Percentiles rank a stretch among this genome's conserved stretches.
Conservation (phyloP, 2,329 filamentous ascomycete genomes). For the Dactylellina haptotyla region DNA sequence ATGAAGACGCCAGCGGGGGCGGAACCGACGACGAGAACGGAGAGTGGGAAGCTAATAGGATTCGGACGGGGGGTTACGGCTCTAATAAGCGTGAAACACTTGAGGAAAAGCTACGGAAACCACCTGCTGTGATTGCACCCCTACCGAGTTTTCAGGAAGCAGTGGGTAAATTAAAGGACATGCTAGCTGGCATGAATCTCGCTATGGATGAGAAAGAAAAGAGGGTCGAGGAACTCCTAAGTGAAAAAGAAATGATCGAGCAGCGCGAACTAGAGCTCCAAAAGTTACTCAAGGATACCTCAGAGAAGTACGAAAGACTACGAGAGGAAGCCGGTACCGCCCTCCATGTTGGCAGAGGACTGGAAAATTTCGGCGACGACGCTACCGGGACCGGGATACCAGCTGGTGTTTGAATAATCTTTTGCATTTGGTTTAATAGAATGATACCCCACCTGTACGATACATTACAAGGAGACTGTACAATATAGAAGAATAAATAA, state of each 20-base stretch:
- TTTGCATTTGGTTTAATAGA: neutral
- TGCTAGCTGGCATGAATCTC: conserved; percentile 35
- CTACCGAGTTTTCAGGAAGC: conserved; percentile 42
- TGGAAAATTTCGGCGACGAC: conserved; percentile 47
- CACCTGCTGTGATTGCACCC: conserved; percentile 36
- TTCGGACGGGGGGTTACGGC: conserved; percentile 46
- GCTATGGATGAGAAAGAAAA: conserved; percentile 18
- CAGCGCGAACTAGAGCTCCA: conserved; percentile 42
- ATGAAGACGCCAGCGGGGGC: conserved; percentile 12
- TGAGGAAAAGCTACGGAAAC: conserved; percentile 44
- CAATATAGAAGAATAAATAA: conserved; percentile 18
- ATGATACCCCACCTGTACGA: conserved; percentile 42
- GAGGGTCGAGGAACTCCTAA: conserved; percentile 34
- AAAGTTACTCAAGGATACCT: conserved; percentile 28
- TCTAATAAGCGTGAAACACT: conserved; percentile 41
- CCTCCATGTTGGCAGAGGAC: conserved; percentile 40
- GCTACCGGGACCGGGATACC: conserved; percentile 25
- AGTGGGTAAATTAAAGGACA: conserved; percentile 20
- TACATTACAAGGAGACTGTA: conserved; percentile 1
- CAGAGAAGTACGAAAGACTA: conserved; percentile 45
- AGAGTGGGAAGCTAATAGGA: conserved; percentile 43
- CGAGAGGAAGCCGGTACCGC: conserved; percentile 40
- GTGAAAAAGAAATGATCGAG: conserved; percentile 48
- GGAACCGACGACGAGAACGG: conserved; percentile 22
- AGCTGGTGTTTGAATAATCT: conserved; percentile 22